Conservation (phyloP, 306 rosid genomes). For the Castanea mollissima region DNA sequence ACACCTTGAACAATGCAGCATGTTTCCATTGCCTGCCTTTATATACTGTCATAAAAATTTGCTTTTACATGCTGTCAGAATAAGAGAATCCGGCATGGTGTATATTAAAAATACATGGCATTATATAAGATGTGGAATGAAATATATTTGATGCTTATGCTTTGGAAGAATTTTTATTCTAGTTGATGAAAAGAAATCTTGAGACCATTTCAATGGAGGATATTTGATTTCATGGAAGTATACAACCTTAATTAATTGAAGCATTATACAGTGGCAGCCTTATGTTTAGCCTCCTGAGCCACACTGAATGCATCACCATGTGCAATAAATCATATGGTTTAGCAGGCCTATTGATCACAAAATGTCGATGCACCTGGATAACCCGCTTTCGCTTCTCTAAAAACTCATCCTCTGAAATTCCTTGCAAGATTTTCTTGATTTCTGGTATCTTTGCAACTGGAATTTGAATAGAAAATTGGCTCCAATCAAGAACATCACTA, state of each 20-base stretch:
- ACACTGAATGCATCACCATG: constrained; percentile 51
- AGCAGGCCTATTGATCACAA: constrained; percentile 44
- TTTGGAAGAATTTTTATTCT: too few species aligned
- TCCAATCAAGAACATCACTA: constrained; percentile 52
- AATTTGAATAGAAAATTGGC: constrained; percentile 36
- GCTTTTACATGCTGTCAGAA: too few species aligned
- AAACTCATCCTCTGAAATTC: constrained; percentile 31
- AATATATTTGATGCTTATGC: too few species aligned
- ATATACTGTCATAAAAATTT: too few species aligned
- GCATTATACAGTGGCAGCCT: not conserved
- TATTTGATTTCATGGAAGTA: not conserved
- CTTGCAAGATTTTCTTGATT: constrained; percentile 32
- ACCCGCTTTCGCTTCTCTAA: constrained; percentile 31
- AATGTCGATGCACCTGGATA: constrained; percentile 39
- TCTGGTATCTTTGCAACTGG: constrained; percentile 30
- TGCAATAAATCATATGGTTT: constrained; percentile 40
- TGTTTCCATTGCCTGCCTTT: too few species aligned
- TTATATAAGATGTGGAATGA: too few species aligned
- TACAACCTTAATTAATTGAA: not conserved
- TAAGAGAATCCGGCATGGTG: too few species aligned
- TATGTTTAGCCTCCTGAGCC: constrained; percentile 57
- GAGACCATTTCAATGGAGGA: too few species aligned
- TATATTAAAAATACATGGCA: too few species aligned
- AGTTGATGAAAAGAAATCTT: too few species aligned
- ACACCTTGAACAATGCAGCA: too few species aligned